Base-by-base conservation (phyloP, 2,329 filamentous ascomycete species). In the Clonostachys chloroleuca region DNA sequence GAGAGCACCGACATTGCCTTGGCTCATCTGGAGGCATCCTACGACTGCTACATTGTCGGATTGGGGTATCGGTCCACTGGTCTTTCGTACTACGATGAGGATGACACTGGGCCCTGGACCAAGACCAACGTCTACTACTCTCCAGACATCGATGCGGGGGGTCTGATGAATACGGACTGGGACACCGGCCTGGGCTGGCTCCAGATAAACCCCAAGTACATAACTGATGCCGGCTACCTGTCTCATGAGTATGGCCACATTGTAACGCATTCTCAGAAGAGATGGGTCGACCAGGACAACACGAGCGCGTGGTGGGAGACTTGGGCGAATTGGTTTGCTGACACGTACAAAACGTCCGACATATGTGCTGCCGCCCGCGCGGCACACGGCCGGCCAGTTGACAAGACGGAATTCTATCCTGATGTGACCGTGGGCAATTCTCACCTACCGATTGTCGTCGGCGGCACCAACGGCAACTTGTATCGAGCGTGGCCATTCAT, bases 291-390 rank as follows among this genome's bases (percentile, higher is more conserved):
- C 45, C 73, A 77, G 48, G 56, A 52, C 2, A 60, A 63, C 3
- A 76, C 73, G 2, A 72, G 72, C 1, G 70, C 72, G 3, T 77
- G 73, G 73, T 75, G 72, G 71, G 74, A 77, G 57, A 69, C 72
- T 49, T 49, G 76, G 0, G 74, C 74, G 35, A 73, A 78, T 49
- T 77, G 68, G 59, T 63, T 77, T 5, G 71, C 72, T 5, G 74
- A 77, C 48, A 71, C 68, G 0, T 77, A 72, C 56, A 63, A 68
- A 47, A 75, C 72, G 1, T 73, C 70, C 0, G 56, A 67, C 1
- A 56, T 69, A 5, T 78, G 74, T 51, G 67, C 64, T 4, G 52
- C 53, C 0, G 65, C 70, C 1, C 60, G 73, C 16, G 42, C 56
- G 3, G 56, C 59, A 14, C 61, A 66, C 45, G 60, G 58, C 20